Percentiles rank a stretch among this genome's conserved stretches.
phyloP scores from a whole-genome alignment of 805 yeast species.

The Cyberlindnera nakhonratchasimensis region DNA sequence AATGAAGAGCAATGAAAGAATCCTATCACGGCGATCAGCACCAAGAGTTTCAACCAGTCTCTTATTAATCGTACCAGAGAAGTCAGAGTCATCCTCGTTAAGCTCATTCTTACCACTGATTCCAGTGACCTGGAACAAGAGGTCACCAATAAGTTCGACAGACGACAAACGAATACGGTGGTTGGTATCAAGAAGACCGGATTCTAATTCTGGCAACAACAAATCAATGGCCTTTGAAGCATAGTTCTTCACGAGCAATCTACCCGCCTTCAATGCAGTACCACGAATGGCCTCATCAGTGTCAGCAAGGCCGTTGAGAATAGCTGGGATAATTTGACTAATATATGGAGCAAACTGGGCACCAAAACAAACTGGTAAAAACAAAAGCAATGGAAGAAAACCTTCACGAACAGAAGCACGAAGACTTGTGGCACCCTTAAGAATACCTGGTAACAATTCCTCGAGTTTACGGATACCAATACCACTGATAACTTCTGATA shows the following conservation, averaged over 20 bases:
- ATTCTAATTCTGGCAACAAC: conserved; percentile 88
- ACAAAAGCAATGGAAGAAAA: conserved; percentile 82
- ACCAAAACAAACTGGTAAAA: conserved; percentile 93
- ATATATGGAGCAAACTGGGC: conserved; percentile 87
- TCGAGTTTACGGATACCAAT: conserved; percentile 85
- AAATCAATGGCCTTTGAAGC: conserved; percentile 91
- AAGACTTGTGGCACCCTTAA: conserved; percentile 65
- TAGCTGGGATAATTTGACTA: conserved; percentile 83
- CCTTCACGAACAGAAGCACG: conserved; percentile 82
- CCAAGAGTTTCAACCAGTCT: conserved; percentile 79
- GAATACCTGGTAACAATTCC: conserved; percentile 77
- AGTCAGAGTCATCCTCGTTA: conserved; percentile 48
- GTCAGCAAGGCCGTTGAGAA: conserved; percentile 89
- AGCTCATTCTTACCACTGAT: conserved; percentile 74
- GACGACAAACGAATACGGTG: conserved; percentile 89
- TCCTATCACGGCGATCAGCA: conserved; percentile 79
- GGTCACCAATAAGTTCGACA: conserved; percentile 92
- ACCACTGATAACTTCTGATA: conserved; percentile 91
- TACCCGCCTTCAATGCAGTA: conserved; percentile 87
- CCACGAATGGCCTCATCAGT: conserved; percentile 82
- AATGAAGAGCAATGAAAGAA: conserved; percentile 81
- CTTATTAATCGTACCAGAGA: conserved; percentile 51
- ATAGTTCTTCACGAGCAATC: conserved; percentile 85
- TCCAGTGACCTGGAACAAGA: conserved; percentile 92
- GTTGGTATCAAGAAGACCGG: conserved; percentile 77